Evolutionary conservation across 2,329 filamentous ascomycete genomes (phyloP).

Genomic region (Cyphellophora attinorum): DNA sequence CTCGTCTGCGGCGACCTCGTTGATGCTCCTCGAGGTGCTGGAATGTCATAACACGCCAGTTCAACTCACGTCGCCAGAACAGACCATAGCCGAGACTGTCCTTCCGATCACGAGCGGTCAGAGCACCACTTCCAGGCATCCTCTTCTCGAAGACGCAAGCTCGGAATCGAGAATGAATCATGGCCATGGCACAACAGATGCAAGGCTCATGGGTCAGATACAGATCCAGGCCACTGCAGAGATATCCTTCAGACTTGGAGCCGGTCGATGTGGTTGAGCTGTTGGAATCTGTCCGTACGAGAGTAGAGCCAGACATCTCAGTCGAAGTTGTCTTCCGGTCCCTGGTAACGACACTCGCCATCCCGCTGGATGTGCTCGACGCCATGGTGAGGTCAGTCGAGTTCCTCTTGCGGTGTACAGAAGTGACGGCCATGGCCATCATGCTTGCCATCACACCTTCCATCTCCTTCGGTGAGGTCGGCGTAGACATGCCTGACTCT

Average conservation of each 20-base stretch:
- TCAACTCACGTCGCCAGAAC: constrained; percentile 52
- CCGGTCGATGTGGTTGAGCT: constrained; percentile 17
- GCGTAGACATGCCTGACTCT: neutral
- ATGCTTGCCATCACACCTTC: neutral
- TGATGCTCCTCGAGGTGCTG: constrained; percentile 28
- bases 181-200: constrained; percentile 92
- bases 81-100: constrained; percentile 45
- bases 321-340: neutral
- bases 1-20: constrained; percentile 3
- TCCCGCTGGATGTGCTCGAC: neutral
- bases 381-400: too few species aligned
- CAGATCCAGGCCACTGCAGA: constrained; percentile 87
- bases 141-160: constrained; percentile 70
- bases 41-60: constrained; percentile 40
- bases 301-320: neutral
- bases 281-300: constrained; percentile 2
- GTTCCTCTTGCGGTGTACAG: too few species aligned
- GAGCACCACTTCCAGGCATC: constrained; percentile 71
- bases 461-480: neutral
- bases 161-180: constrained; percentile 86
- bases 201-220: constrained; percentile 95
- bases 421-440: neutral
- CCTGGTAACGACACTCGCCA: neutral
- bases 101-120: constrained; percentile 49
- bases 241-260: constrained; percentile 64